Conservation (phyloP, 805 yeast species). For the Sungouiozyma intestinalis region DNA sequence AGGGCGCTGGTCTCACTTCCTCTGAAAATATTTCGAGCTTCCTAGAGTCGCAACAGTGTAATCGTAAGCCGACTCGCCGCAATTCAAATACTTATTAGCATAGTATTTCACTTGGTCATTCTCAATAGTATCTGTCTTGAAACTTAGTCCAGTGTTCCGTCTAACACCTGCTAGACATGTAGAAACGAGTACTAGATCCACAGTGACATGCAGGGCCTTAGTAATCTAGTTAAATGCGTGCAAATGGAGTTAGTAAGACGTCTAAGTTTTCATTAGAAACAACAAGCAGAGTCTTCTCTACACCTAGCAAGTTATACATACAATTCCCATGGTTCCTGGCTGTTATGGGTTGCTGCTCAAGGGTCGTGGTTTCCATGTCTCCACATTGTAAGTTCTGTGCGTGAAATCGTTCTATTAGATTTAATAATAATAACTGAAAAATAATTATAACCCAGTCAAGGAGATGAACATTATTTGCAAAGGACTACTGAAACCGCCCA, state of each 20-base stretch:
- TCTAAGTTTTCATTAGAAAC: too few relatives aligned
- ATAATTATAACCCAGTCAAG: too few relatives aligned
- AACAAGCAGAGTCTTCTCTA: too few relatives aligned
- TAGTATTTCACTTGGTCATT: conserved; percentile 40
- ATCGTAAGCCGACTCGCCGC: conserved; percentile 82
- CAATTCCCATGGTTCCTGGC: background rate
- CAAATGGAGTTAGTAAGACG: background rate
- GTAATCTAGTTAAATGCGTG: conserved; percentile 29
- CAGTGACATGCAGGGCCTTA: conserved; percentile 44
- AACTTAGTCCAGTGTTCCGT: conserved; percentile 59
- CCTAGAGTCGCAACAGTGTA: conserved; percentile 58
- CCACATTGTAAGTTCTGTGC: too few relatives aligned
- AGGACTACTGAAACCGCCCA: too few relatives aligned
- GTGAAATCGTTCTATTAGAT: too few relatives aligned
- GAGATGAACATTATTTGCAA: too few relatives aligned
- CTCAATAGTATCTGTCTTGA: conserved; percentile 40
- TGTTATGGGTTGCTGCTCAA: too few relatives aligned
- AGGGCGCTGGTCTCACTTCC: conserved; percentile 37
- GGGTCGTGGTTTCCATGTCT: too few relatives aligned
- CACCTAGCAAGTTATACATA: too few relatives aligned
- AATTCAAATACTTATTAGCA: conserved; percentile 55
- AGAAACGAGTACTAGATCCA: conserved; percentile 53
- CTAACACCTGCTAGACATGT: conserved; percentile 64
- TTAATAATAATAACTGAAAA: too few relatives aligned
- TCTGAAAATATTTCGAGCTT: conserved; percentile 61